These are phyloP conservation scores for Camellia sinensis DNA, from an alignment of 148 eudicot species.

Conservation along the genomic window DNA sequence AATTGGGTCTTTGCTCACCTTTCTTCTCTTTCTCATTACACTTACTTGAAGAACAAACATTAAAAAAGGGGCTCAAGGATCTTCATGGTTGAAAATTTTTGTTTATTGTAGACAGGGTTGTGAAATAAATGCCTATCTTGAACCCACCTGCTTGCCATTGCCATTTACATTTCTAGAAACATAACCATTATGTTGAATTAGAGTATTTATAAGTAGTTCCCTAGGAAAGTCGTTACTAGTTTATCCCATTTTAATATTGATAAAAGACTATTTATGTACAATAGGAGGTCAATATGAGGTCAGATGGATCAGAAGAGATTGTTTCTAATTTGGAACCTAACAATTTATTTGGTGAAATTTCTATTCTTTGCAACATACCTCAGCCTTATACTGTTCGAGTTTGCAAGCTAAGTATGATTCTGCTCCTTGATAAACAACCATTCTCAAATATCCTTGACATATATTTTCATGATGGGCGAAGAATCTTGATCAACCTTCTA, in stretches of 20 bases:
- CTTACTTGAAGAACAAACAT: not conserved
- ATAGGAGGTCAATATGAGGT: conserved; percentile 68
- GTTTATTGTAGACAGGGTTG: not conserved
- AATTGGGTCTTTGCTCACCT: not conserved
- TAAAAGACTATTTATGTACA: conserved; percentile 22
- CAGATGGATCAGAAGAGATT: conserved; percentile 57
- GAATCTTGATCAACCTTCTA: conserved; percentile 64
- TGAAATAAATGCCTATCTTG: not conserved
- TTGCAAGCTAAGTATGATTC: conserved; percentile 70
- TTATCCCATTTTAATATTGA: not conserved
- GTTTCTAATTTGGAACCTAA: conserved; percentile 47
- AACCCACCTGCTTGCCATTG: not conserved
- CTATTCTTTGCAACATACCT: conserved; percentile 85
- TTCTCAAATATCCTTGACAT: conserved; percentile 76
- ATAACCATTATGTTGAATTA: not conserved
- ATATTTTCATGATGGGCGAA: conserved; percentile 78
- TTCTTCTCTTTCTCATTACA: not conserved
- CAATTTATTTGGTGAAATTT: conserved; percentile 76
- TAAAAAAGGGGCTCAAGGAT: not conserved
- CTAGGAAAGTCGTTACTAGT: not conserved
- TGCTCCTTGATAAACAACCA: conserved; percentile 86
- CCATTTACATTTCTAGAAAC: not conserved
- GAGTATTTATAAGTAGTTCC: not conserved
- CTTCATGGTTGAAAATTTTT: not conserved
- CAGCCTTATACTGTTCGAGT: conserved; percentile 83